Evolutionary conservation across 2,329 filamentous ascomycete species (phyloP).

Genomic region (Neopestalotiopsis sp.): DNA sequence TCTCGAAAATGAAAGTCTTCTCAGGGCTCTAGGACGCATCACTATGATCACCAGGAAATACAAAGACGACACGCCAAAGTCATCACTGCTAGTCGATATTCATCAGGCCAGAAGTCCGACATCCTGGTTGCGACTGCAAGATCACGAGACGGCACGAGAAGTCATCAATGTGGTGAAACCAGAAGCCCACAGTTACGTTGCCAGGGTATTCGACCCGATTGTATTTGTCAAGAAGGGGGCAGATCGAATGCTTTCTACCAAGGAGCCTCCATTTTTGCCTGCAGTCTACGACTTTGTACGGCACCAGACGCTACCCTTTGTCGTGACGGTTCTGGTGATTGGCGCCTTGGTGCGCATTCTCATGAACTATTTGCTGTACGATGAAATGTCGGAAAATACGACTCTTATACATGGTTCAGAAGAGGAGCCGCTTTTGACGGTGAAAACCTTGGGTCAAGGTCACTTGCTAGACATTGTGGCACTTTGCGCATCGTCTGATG

Average conservation of each 20-base stretch:
- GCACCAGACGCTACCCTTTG: slow-evolving; percentile 62
- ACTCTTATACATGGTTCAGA: slow-evolving; percentile 48
- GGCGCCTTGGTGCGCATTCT: slow-evolving; percentile 70
- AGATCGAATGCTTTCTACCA: slow-evolving; percentile 63
- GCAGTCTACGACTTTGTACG: slow-evolving; percentile 71
- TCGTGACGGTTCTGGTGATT: slow-evolving; percentile 66
- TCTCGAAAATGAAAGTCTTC: slow-evolving; percentile 62
- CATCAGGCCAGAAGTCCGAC: slow-evolving; percentile 78
- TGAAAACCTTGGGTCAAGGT: slow-evolving; percentile 64
- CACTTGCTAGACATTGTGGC: slow-evolving; percentile 74
- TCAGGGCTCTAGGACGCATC: slow-evolving; percentile 41
- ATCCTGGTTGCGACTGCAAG: slow-evolving; percentile 78
- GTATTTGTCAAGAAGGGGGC: slow-evolving; percentile 74
- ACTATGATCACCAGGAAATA: slow-evolving; percentile 34
- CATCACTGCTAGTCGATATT: slow-evolving; percentile 60
- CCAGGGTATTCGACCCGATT: slow-evolving; percentile 75
- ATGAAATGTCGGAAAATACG: slow-evolving; percentile 56
- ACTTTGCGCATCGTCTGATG: slow-evolving; percentile 65
- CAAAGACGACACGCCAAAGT: slow-evolving; percentile 32
- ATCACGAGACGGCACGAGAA: slow-evolving; percentile 78
- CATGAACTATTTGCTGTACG: slow-evolving; percentile 77
- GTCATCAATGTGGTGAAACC: slow-evolving; percentile 80
- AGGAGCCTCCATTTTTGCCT: slow-evolving; percentile 55
- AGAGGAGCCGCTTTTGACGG: slow-evolving; percentile 58
- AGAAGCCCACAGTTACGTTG: slow-evolving; percentile 71